A percentile compares a stretch with the other conserved stretches of the same genome.
These are phyloP conservation scores for Entomortierella beljakovae DNA, from an alignment of 192 early-diverging fungal species.

Conservation along the genomic window DNA sequence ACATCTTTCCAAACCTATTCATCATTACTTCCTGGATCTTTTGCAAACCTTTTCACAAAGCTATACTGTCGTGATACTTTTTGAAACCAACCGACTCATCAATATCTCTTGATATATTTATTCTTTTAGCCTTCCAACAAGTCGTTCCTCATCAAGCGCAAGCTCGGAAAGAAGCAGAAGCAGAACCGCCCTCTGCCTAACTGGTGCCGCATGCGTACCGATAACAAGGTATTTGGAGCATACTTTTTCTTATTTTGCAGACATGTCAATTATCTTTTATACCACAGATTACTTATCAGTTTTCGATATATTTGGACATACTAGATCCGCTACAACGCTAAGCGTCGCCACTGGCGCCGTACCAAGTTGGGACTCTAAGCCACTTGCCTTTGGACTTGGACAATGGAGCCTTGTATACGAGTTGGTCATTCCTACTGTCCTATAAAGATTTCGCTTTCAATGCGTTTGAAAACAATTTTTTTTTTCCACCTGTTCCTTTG, in stretches of 20 bases:
- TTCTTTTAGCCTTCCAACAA: slow-evolving; percentile 92
- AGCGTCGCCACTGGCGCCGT: slow-evolving; percentile 99
- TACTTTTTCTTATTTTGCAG: not conserved
- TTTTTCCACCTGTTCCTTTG: not conserved
- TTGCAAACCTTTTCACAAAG: no score
- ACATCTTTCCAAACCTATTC: no score
- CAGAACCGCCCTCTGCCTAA: slow-evolving; percentile 99
- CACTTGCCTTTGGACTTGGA: slow-evolving; percentile 24
- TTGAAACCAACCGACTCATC: slow-evolving; percentile 8
- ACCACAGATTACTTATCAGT: no score
- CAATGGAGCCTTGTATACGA: slow-evolving; percentile 14
- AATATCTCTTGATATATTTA: not conserved
- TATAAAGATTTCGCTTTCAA: slow-evolving; percentile 48
- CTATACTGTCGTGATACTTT: no score
- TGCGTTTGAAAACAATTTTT: slow-evolving; percentile 34
- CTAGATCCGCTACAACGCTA: slow-evolving; percentile 92
- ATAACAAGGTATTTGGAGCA: slow-evolving; percentile 90
- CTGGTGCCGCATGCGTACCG: slow-evolving; percentile 97
- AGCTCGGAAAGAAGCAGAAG: slow-evolving; percentile 98
- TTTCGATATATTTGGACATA: no score
- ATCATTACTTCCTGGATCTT: no score
- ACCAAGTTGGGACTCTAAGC: slow-evolving; percentile 97
- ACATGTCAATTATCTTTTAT: no score
- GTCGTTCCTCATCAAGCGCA: slow-evolving; percentile 97
- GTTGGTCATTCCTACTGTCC: slow-evolving; percentile 24